Evolutionary conservation across 208 protist species (phyloP).

Genomic region (Wallacemonas sp.): DNA sequence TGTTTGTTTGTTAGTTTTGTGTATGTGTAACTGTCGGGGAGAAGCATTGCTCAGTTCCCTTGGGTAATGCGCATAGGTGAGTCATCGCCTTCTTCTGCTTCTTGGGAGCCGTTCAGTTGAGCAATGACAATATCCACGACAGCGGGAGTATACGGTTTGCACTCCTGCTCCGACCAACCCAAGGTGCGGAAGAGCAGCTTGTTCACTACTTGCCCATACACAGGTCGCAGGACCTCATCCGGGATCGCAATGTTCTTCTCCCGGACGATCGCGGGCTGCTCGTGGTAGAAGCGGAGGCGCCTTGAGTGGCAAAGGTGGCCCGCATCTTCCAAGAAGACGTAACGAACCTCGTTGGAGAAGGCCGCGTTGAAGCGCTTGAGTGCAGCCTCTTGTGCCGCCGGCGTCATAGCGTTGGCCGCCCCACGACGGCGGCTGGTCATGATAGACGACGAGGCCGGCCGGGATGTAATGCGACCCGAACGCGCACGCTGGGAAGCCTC

Average conservation of each 20-base stretch:
- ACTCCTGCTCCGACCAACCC: conserved; percentile 50
- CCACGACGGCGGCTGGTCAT: conserved; percentile 6
- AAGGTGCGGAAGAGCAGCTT: conserved; percentile 52
- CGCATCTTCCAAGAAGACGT: conserved; percentile 53
- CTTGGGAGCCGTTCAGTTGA: conserved; percentile 12
- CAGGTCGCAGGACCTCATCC: conserved; percentile 32
- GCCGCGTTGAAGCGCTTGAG: conserved; percentile 28
- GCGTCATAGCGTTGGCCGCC: not conserved
- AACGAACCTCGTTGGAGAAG: conserved; percentile 44
- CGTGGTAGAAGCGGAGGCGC: conserved; percentile 34
- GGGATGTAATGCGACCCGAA: not conserved
- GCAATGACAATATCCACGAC: conserved; percentile 27
- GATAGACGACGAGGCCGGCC: not conserved
- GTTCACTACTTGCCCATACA: conserved; percentile 42
- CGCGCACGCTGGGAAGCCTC: conserved; percentile 11
- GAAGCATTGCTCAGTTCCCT: no score
- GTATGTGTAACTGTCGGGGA: no score
- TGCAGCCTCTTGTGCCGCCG: conserved; percentile 13
- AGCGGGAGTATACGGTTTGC: conserved; percentile 15
- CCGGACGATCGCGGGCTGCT: conserved; percentile 37
- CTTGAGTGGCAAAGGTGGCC: conserved; percentile 32
- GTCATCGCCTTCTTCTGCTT: no score
- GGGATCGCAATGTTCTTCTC: conserved; percentile 30
- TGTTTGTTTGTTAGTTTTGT: no score
- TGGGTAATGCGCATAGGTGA: no score